Evolutionary conservation across 78 protist genomes (phyloP), one percentile per base, ranked within the genome.

Genomic region (Protostelium mycophagum): DNA sequence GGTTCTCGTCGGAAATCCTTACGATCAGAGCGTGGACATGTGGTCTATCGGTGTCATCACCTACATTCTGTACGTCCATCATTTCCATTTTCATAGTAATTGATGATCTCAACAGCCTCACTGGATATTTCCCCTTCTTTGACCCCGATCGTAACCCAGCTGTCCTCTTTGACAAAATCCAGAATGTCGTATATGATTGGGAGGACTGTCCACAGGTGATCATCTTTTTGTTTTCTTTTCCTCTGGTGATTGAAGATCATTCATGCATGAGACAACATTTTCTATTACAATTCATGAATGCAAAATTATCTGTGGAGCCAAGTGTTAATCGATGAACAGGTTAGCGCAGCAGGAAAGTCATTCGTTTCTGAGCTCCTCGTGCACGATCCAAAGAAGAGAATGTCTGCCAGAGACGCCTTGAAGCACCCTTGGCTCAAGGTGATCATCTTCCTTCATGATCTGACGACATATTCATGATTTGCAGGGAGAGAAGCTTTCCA

Each of bases 21-120:
- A 94, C 88, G 90, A 89, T 63, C 87, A 91, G 34, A 92, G 90
- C 35, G 96, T 94, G 25, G 96, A 94, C 88, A 87, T 94, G 94
- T 94, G 96, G 96, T 34, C 86, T 0, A 90, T 94, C 63, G 96
- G 96, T 85, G 94, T 94, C 83, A 94, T 94, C 35, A 94, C 96
- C 0, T 94, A 94, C 89, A 91, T 94, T 83, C 88, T 94, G 92
- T 84, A 37, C 25, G 88, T 37, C 34, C 29, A 34, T 89, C 73
- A 25, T 5, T 51, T 51, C 73, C 73, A 5, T 51, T 16, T 51
- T 51, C 73, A 5, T 16, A 51, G 31, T 16, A 25, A 51, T 51
- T 16, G 31, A 5, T 51, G 31, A 25, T 51, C 73, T 51, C 73
- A 5, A 51, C 37, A 90, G 87, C 83, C 84, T 89, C 51, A 93